These are phyloP conservation scores for Simplicillium sp. DNA, from an alignment of 2,329 filamentous ascomycete species.

Conservation along the genomic window DNA sequence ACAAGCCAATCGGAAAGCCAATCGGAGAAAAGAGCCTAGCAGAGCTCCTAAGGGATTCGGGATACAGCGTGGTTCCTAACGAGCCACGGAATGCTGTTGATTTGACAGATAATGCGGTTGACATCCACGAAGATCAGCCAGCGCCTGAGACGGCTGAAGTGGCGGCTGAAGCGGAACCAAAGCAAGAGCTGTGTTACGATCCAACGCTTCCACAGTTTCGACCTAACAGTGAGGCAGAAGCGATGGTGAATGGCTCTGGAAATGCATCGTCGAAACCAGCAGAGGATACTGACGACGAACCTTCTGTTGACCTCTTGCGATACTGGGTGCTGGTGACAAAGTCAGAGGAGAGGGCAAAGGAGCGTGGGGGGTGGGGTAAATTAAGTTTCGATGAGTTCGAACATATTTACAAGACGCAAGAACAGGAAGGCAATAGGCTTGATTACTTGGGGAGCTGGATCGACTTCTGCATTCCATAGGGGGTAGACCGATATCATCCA, in stretches of 20 bases:
- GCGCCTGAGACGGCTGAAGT: slow-evolving; percentile 8
- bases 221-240: slow-evolving; percentile 35
- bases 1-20: background rate
- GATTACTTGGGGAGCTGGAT: slow-evolving; percentile 88
- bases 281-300: slow-evolving; percentile 7
- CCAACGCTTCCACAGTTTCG: slow-evolving; percentile 61
- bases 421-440: slow-evolving; percentile 52
- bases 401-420: slow-evolving; percentile 58
- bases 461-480: slow-evolving; percentile 62
- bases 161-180: slow-evolving; percentile 6
- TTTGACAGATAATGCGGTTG: slow-evolving; percentile 16
- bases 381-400: slow-evolving; percentile 76
- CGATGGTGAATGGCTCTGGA: background rate
- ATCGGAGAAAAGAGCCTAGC: slow-evolving; percentile 16
- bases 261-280: background rate
- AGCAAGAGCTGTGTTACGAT: slow-evolving; percentile 31
- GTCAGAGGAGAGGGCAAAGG: slow-evolving; percentile 58
- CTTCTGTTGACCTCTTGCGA: slow-evolving; percentile 24
- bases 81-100: slow-evolving; percentile 22
- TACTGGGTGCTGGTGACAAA: slow-evolving; percentile 49
- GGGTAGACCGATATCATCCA: no score
- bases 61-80: slow-evolving; percentile 30
- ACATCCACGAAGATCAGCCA: slow-evolving; percentile 11
- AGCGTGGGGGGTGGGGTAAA: slow-evolving; percentile 70
- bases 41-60: slow-evolving; percentile 31